Evolutionary conservation across 2,329 filamentous ascomycete species (phyloP), one percentile per base, ranked within the genome.

Genomic region (Fusarium zealandicum): DNA sequence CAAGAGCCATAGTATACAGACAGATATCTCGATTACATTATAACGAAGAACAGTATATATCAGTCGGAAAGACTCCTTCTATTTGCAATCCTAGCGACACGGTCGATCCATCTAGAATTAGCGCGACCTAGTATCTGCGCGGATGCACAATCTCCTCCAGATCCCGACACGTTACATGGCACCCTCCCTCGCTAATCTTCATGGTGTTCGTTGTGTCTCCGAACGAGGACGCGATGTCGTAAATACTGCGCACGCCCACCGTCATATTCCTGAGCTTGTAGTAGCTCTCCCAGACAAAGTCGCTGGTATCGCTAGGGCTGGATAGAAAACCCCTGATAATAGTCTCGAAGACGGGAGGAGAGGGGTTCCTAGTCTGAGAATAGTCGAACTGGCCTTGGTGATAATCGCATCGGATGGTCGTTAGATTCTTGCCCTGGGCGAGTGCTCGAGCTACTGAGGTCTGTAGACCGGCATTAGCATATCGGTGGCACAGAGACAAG

Each of bases 271-370:
- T 14, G 2, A 59, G 22, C 5, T 36, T 40, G 1, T 22, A 59
- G 0, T 20, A 6, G 3, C 35, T 5, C n/a, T 36, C 47, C 55
- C 55, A 58, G 4, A 32, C 4, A 8, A 58, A 58, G 1, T 48
- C 14, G 0, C 16, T 30, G 1, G 2, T 17, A 4, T n/a, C 13
- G 0, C n/a, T 3, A 2, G 18, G 36, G 10, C 9, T 12, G 0
- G 18, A 18, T 0, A 59, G 10, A 1, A 59, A 40, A 0, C 27
- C 20, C 2, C 7, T 4, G 0, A 46, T 2, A 0, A 59, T 3
- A 0, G 1, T 13, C 1, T 11, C 10, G 6, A 37, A 6, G 22
- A 35, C 2, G 1, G 20, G 8, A 6, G 20, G 7, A 10, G 22
- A 11, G 33, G 3, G 18, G 18, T 27, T 9, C 4, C 9, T 6